Percentiles rank a stretch among this genome's conserved stretches.
These are phyloP conservation scores for Fusarium scirpi DNA, from an alignment of 2,329 filamentous ascomycete genomes.

Conservation along the genomic window DNA sequence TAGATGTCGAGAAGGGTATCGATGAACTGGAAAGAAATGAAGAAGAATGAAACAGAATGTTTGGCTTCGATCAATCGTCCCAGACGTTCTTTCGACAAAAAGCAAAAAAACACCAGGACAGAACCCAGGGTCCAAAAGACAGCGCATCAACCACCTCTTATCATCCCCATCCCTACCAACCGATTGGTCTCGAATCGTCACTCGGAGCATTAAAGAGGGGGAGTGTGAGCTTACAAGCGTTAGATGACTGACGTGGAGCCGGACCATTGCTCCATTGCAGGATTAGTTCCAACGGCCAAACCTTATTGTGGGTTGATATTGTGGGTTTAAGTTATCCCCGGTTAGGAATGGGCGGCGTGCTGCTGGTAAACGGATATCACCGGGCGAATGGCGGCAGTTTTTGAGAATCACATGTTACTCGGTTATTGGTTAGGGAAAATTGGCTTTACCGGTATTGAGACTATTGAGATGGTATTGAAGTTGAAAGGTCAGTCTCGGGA, in stretches of 20 bases:
- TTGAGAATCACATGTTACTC: background rate
- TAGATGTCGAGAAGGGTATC: too few species aligned
- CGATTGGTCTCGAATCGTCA: background rate
- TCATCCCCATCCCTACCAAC: background rate
- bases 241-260: background rate
- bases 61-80: background rate
- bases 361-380: background rate
- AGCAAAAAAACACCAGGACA: background rate
- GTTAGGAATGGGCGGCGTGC: background rate
- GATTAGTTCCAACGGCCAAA: background rate
- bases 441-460: background rate
- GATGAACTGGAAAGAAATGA: too few species aligned
- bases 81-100: background rate
- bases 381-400: background rate
- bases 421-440: background rate
- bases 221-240: background rate
- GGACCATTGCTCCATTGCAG: background rate
- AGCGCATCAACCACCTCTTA: background rate
- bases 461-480: background rate
- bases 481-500: background rate
- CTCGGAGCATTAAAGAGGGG: background rate
- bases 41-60: background rate
- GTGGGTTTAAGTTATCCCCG: conserved; percentile 1
- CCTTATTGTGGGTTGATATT: background rate
- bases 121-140: background rate